These are phyloP conservation scores for Hypoxylon trugodes DNA, from an alignment of 495 filamentous ascomycete species.

Conservation along the genomic window DNA sequence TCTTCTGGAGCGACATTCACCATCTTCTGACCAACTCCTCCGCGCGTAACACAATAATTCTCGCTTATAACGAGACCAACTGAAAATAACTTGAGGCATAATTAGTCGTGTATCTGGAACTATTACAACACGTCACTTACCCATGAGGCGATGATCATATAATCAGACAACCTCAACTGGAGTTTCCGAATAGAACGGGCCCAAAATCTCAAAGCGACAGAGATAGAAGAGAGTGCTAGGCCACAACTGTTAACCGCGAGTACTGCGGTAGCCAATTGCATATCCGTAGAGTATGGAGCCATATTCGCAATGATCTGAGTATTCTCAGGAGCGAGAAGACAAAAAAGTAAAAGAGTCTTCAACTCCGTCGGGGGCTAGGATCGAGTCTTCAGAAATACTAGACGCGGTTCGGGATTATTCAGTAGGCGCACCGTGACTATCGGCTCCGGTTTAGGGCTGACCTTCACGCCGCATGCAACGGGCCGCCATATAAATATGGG, in stretches of 20 bases:
- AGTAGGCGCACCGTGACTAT: not conserved
- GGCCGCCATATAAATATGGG: not conserved
- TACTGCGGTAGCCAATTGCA: slow-evolving; percentile 1
- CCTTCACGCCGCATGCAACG: not conserved
- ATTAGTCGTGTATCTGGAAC: not conserved
- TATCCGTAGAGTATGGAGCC: not conserved
- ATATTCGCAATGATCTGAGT: not conserved
- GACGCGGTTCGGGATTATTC: not conserved
- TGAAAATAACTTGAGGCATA: not conserved
- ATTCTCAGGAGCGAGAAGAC: not conserved
- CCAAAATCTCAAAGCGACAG: slow-evolving; percentile 3
- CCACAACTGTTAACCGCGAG: slow-evolving; percentile 5
- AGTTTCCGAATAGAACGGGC: not conserved
- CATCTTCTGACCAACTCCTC: slow-evolving; percentile 1
- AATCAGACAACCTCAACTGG: not conserved
- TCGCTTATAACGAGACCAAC: slow-evolving; percentile 2
- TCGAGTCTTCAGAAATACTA: slow-evolving; percentile 1
- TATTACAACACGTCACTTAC: not conserved
- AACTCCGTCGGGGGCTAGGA: not conserved
- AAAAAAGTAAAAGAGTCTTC: not conserved
- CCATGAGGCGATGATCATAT: slow-evolving; percentile 4
- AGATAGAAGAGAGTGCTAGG: not conserved
- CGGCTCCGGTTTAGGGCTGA: not conserved
- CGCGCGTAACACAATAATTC: not conserved
- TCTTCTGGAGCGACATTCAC: not conserved